Base-by-base conservation (phyloP, 2,329 filamentous ascomycete species). In the Plectosphaerella sp. region DNA sequence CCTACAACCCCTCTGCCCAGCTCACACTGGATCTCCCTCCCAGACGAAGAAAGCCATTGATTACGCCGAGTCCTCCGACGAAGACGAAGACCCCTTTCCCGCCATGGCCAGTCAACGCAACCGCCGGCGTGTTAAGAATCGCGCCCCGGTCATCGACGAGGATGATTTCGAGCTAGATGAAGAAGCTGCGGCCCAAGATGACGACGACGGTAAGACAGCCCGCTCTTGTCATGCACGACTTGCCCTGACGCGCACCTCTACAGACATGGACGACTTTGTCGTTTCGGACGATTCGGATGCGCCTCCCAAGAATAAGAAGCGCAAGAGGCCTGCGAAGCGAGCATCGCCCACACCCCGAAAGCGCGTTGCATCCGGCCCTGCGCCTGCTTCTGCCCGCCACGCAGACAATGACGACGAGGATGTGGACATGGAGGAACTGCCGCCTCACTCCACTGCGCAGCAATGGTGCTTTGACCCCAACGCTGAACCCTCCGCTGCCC, bases 201-300 rank as follows among this genome's bases (percentile, higher is more conserved):
- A 84, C n/a, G 83, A 85, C 57, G 83, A 85, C 64, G 82, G 80
- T 85, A 69, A 41, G 56, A 47, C 24, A 11, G 2, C 10, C 12
- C 10, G 7, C 16, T 20, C 6, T n/a, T n/a, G 28, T 7, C 8
- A 33, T 33, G 28, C 28, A 12, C 8, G 8, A 43, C 41, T 43
- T 43, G 41, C 14, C 5, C 37, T 24, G 16, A 15, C 25, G 42
- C n/a, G 36, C 14, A 48, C 39, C 9, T 7, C 16, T 24, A 3
- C 15, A 81, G 74, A 94, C 50, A 83, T 95, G 73, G 90, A 87
- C 55, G 89, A 96, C 66, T 97, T 97, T 62, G 77, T 97, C 22
- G 91, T 88, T 5, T 84, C 88, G 0, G 92, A 97, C 61, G 90
- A 95, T 42, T 93, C 90, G 0, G 91, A 96, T 47, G 88, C 84